These are phyloP conservation scores for Solanum peruvianum DNA, from an alignment of 257 asterid species.

Conservation along the genomic window DNA sequence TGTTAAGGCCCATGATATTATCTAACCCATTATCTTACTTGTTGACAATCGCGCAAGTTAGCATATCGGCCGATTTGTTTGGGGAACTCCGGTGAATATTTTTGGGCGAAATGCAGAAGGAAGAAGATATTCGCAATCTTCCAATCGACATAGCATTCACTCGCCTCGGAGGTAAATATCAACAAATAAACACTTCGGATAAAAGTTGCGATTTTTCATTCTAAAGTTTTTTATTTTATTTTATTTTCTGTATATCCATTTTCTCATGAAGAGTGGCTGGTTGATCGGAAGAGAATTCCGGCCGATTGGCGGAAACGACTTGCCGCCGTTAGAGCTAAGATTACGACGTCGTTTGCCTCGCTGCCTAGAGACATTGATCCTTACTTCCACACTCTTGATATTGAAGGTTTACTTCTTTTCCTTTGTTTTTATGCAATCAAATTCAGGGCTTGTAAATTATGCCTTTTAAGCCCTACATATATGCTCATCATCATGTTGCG, in stretches of 20 bases:
- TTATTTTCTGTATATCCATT: not conserved
- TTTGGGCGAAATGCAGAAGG: constrained; percentile 38
- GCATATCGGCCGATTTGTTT: not conserved
- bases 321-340: constrained; percentile 73
- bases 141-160: constrained; percentile 93
- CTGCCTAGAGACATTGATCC: constrained; percentile 84
- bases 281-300: constrained; percentile 89
- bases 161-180: constrained; percentile 73
- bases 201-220: not conserved
- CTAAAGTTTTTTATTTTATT: not conserved
- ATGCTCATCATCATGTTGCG: not conserved
- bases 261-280: constrained; percentile 59
- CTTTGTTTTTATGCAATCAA: not conserved
- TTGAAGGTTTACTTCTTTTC: constrained; percentile 41
- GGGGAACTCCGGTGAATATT: not conserved
- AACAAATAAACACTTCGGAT: not conserved
- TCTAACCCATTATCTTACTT: not conserved
- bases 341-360: constrained; percentile 53
- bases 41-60: not conserved
- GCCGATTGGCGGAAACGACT: constrained; percentile 83
- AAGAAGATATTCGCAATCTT: constrained; percentile 64
- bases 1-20: not conserved
- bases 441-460: not conserved
- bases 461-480: not conserved
- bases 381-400: constrained; percentile 58